phyloP scores from a whole-genome alignment of 1,284 basidiomycete species.

The Austropuccinia psidii region DNA sequence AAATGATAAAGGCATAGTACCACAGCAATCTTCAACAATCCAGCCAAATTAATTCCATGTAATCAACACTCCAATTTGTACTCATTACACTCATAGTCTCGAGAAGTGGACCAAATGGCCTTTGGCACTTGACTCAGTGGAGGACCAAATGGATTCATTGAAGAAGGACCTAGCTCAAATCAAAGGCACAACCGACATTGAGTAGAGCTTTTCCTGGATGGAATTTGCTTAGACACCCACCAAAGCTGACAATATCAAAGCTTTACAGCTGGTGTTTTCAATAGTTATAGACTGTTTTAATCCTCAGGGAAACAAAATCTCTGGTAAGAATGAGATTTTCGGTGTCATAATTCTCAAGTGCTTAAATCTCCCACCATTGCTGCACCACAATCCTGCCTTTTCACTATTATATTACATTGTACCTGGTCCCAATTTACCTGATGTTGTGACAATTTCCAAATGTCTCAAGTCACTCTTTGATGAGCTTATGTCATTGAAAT shows the following conservation, averaged over 20 bases:
- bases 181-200: too few relatives aligned
- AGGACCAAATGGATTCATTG: too few relatives aligned
- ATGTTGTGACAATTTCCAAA: background rate
- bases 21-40: too few relatives aligned
- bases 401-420: background rate
- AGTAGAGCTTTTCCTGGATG: background rate
- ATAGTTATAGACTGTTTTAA: slow-evolving; percentile 28
- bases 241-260: too few relatives aligned
- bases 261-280: background rate
- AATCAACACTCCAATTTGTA: too few relatives aligned
- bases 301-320: slow-evolving; percentile 14
- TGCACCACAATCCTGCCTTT: background rate
- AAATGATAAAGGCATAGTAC: too few relatives aligned
- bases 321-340: background rate
- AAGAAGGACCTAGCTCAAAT: too few relatives aligned
- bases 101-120: too few relatives aligned
- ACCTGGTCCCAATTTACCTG: slow-evolving; percentile 2
- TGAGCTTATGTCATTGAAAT: background rate
- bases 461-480: background rate
- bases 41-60: too few relatives aligned
- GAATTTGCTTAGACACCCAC: background rate
- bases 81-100: too few relatives aligned
- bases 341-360: slow-evolving; percentile 6
- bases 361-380: slow-evolving; percentile 3
- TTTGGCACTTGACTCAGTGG: too few relatives aligned